Conservation (phyloP, 495 filamentous ascomycete species). For the Daldinia vernicosa region DNA sequence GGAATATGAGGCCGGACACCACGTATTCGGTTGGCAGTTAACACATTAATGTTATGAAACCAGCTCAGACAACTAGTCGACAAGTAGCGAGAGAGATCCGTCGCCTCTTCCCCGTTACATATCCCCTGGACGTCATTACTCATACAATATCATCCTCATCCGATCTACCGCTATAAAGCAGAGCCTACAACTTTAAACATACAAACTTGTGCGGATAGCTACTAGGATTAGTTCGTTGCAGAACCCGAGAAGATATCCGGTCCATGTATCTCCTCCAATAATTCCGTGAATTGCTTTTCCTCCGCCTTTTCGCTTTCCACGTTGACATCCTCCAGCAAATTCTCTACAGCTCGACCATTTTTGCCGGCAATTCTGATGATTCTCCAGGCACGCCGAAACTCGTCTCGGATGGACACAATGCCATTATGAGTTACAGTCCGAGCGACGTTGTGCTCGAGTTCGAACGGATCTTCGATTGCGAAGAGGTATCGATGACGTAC, state of each 20-base stretch:
- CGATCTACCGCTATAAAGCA: neutral
- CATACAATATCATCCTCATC: conserved; percentile 32
- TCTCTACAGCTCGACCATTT: conserved; percentile 38
- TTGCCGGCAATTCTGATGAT: conserved; percentile 61
- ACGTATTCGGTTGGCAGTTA: neutral
- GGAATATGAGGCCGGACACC: neutral
- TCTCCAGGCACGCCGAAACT: conserved; percentile 76
- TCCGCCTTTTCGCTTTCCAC: conserved; percentile 40
- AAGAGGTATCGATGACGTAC: conserved; percentile 81
- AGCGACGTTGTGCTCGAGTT: conserved; percentile 82
- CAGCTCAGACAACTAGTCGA: neutral
- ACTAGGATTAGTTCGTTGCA: neutral
- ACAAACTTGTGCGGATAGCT: neutral
- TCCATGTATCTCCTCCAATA: conserved; percentile 56
- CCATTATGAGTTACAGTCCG: conserved; percentile 80
- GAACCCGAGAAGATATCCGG: neutral
- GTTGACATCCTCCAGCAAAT: conserved; percentile 52
- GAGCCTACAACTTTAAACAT: conserved; percentile 2
- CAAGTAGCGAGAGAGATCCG: conserved; percentile 3
- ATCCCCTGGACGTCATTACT: conserved; percentile 11
- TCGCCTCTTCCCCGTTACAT: neutral
- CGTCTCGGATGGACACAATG: conserved; percentile 77
- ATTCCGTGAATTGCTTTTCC: conserved; percentile 43
- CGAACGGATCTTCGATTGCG: conserved; percentile 89
- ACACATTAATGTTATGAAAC: conserved; percentile 5